Evolutionary conservation across 257 asterid species (phyloP), one percentile per base, ranked within the genome.

Genomic region (Haberlea rhodopensis): DNA sequence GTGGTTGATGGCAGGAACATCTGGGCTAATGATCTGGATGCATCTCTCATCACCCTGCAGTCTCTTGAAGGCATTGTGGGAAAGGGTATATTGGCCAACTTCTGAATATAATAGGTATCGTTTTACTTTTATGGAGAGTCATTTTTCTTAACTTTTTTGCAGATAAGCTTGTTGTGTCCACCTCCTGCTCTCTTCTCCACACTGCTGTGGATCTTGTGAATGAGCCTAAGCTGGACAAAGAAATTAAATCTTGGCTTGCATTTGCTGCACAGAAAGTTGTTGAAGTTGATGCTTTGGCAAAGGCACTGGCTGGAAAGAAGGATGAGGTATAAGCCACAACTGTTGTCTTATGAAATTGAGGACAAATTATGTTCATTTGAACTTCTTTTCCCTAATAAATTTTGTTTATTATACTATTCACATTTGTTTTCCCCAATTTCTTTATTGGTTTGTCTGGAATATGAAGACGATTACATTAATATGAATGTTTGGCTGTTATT

Each of bases 1-100:
- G 82, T 86, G 20, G 95, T 86, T 65, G 95, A 86, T 13, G 95
- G 95, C 45, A 86, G 90, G 78, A 86, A 86, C 79, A 84, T 86
- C 67, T 86, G 95, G 95, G 95, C 90, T 60, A 86, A 86, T 69
- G 88, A 86, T 75, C 84, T 86, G 53, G 69, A 80, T 55, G 75
- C 82, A 73, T 86, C 95, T 69, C 86, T 81, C 34, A 63, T 27
- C 22, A 79, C 80, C 74, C 68, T 86, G 71, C 27, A 78, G 45
- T 65, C 86, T 56, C 88, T 86, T 29, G 95, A 79, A 75, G 73
- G 80, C 72, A 62, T 81, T 52, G 95, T 84, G 13, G 90, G 95
- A 65, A 84, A 84, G 72, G 94, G 94, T 83, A 73, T 2, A 53
- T 63, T 22, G 49, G 11, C 34, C 2, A n/a, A 62, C 48, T 43